Percentiles rank a stretch among this genome's conserved stretches.
phyloP scores from a whole-genome alignment of 2,329 filamentous ascomycete species.

The Fusarium haematococcum region DNA sequence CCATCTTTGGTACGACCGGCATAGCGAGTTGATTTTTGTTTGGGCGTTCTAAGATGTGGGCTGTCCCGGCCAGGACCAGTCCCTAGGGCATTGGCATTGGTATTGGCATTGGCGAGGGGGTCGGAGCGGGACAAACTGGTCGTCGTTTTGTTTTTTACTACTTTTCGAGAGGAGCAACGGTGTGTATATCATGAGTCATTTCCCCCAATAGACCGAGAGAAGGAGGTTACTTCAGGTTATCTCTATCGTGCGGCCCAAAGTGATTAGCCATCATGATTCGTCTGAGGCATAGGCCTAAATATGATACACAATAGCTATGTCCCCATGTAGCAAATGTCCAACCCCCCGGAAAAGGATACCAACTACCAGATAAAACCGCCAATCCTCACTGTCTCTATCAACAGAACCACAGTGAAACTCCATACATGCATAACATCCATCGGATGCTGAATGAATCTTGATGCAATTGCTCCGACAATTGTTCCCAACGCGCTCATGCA shows the following conservation, averaged over 20 bases:
- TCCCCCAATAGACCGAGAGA: slow-evolving; percentile 25
- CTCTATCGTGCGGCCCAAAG: background rate
- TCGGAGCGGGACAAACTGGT: slow-evolving; percentile 13
- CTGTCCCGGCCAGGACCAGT: slow-evolving; percentile 27
- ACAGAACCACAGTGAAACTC: slow-evolving; percentile 19
- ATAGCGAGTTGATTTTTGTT: slow-evolving; percentile 41
- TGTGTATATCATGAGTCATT: slow-evolving; percentile 27
- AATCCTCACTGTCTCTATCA: background rate
- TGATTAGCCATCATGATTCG: background rate
- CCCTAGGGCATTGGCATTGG: slow-evolving; percentile 7
- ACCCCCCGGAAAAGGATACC: background rate
- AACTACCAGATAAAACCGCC: background rate
- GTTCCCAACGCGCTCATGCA: background rate
- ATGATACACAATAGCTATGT: background rate
- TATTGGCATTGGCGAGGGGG: slow-evolving; percentile 23
- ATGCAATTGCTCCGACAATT: slow-evolving; percentile 3
- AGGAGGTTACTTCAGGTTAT: background rate
- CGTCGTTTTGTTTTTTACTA: slow-evolving; percentile 20
- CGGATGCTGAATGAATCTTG: slow-evolving; percentile 14
- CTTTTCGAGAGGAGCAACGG: slow-evolving; percentile 35
- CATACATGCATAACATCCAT: slow-evolving; percentile 10
- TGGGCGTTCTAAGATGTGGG: slow-evolving; percentile 36
- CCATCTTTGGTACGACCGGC: slow-evolving; percentile 29
- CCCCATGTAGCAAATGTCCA: background rate
- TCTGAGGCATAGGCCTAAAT: background rate